Evolutionary conservation across 2,329 filamentous ascomycete genomes (phyloP), one percentile per base, ranked within the genome.

Genomic region (Hypoxylon sp.): DNA sequence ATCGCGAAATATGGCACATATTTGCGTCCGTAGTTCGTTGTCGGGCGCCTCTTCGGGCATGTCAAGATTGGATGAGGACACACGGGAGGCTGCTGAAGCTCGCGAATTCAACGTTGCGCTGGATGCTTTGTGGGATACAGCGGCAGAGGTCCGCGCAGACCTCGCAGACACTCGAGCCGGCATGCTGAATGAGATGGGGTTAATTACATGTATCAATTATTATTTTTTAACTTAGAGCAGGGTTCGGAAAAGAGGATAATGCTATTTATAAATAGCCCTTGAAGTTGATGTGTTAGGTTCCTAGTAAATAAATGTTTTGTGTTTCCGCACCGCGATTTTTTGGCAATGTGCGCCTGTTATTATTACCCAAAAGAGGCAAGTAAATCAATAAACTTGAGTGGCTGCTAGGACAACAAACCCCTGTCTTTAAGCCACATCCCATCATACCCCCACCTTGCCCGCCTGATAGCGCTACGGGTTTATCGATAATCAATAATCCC

Each of bases 1-100:
- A 79, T 94, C 92, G 71, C 87, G 86, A 77, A 94, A 94, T 53
- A 94, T 86, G 60, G 86, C 81, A 77, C 90, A 92, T 57, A 97
- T 86, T 77, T 92, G 91, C 37, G 86, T 87, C 75, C 94, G 92
- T 72, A 98, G 83, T 14, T 87, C 87, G 64, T 88, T 94, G 51
- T 89, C 85, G 58, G 89, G 87, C 3, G 90, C 87, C 77, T 97
- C 94, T 74, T 91, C 87, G 42, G 92, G 91, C n/a, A 92, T 80
- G 46, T 87, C 82, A 71, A 80, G 22, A 70, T 78, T 78, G 19
- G 80, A 75, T 4, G 85, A 81, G 3, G 85, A 85, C 33, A 79
- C 78, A 56, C 84, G 83, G 53, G 86, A 87, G 8, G 82, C 79
- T 35, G 79, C 81, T 2, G 85, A 85, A 14, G 81, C 77, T 71